Conservation (phyloP, 768 basidiomycete genomes). For the Suillus brevipes region DNA sequence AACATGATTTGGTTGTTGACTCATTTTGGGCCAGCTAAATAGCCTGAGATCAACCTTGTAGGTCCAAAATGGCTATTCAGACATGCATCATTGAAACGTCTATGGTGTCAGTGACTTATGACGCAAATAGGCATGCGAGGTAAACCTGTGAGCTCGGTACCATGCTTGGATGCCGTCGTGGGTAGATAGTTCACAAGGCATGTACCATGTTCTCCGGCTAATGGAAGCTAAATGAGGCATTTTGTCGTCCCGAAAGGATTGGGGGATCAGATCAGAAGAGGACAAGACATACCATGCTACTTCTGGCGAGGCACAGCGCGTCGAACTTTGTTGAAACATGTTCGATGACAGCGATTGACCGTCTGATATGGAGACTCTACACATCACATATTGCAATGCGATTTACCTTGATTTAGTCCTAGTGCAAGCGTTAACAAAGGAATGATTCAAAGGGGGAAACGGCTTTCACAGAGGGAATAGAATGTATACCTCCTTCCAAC, state of each 20-base stretch:
- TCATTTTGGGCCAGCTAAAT: conserved; percentile 1
- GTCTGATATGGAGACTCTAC: background rate
- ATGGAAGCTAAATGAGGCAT: background rate
- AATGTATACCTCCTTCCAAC: background rate
- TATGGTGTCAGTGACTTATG: background rate
- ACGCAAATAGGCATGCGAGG: background rate
- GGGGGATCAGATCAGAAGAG: background rate
- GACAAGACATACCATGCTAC: too few species aligned
- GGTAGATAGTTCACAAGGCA: background rate
- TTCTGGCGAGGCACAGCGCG: too few species aligned
- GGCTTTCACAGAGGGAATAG: background rate
- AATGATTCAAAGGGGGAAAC: background rate
- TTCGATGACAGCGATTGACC: background rate
- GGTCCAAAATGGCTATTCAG: background rate
- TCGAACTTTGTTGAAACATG: background rate
- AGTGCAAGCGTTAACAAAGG: background rate
- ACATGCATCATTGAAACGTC: background rate
- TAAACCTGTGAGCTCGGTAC: background rate
- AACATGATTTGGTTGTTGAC: background rate
- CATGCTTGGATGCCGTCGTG: background rate
- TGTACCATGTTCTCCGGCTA: too few species aligned
- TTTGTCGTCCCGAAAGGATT: background rate
- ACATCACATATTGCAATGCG: background rate
- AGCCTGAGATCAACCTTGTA: background rate
- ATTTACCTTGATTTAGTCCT: background rate